phyloP scores from a whole-genome alignment of 1,284 basidiomycete species.

The Meira nashicola region DNA sequence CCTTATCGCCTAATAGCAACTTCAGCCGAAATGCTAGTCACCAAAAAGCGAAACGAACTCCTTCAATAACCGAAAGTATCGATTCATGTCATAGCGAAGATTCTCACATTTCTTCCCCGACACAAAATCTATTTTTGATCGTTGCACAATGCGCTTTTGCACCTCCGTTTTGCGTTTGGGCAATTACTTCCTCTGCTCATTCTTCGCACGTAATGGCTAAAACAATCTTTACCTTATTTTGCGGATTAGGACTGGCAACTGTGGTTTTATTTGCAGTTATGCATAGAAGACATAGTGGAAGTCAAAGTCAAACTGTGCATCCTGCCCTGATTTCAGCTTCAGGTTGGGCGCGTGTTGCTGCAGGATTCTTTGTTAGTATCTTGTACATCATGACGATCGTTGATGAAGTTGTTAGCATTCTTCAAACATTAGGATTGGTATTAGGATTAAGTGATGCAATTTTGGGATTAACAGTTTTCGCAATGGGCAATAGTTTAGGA shows the following conservation, averaged over 20 bases:
- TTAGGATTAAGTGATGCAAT: conserved; percentile 95
- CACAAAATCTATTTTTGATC: conserved; percentile 20
- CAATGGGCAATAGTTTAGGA: conserved; percentile 89
- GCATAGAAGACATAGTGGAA: conserved; percentile 1
- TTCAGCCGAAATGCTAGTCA: background rate
- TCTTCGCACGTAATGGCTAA: conserved; percentile 19
- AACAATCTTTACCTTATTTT: conserved; percentile 16
- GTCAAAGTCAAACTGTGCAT: background rate
- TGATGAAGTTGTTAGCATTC: conserved; percentile 44
- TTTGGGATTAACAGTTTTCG: conserved; percentile 91
- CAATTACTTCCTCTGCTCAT: conserved; percentile 18
- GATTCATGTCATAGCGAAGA: conserved; percentile 6
- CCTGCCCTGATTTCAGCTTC: background rate
- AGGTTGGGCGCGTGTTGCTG: conserved; percentile 10
- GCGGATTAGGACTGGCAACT: conserved; percentile 9
- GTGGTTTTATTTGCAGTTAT: conserved; percentile 14
- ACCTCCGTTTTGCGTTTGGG: conserved; percentile 40
- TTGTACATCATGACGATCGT: conserved; percentile 51
- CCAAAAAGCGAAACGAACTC: background rate
- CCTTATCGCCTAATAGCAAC: background rate
- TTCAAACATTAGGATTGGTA: conserved; percentile 80
- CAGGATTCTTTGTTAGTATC: conserved; percentile 43
- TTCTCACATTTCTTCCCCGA: background rate
- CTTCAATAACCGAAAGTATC: conserved; percentile 4
- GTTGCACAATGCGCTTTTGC: conserved; percentile 34